Evolutionary conservation across 208 protist species (phyloP), one percentile per base, ranked within the genome.

Genomic region (Perkinsela sp.): DNA sequence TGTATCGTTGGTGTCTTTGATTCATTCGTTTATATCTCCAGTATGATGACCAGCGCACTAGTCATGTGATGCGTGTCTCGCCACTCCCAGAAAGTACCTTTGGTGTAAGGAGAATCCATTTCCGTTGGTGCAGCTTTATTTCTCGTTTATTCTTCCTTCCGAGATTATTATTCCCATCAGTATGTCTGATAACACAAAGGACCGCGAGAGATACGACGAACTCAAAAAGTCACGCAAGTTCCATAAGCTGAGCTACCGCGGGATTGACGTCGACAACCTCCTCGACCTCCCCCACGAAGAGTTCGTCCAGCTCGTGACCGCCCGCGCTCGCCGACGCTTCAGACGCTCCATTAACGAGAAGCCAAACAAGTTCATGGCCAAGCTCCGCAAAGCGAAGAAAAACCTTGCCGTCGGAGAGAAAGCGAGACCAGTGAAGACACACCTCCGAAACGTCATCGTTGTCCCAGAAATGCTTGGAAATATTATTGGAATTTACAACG

Each of bases 401-500:
- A 76, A 90, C 69, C 80, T 90, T 73, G 86, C 82, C 76, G 78
- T 83, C 70, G 90, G 90, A 72, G 95, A 98, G 85, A 98, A 98
- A 85, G 96, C 97, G 48, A 83, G 88, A 65, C 72, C 82, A 28
- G 86, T 99, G 69, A 99, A 98, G 83, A 99, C 97, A 65, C 97
- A 99, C 85, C 90, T 98, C 66, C 85, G 97, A 75, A 87, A 98
- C 80, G 97, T 99, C 80, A 90, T 99, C 75, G 94, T 99, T 75
- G 87, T 98, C 65, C 97, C 97, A 69, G 94, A 97, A 81, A 99
- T 99, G 96, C 96, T 99, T 67, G 97, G 96, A 68, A 93, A 84
- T 65, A 75, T 98, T 29, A 86, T 99, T 71, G 96, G 90, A 78
- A 90, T 99, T 68, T 98, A 99, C 93, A 99, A 99, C 82, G 97